phyloP scores from a whole-genome alignment of 2,329 filamentous ascomycete species.

The Orbilia javanica region DNA sequence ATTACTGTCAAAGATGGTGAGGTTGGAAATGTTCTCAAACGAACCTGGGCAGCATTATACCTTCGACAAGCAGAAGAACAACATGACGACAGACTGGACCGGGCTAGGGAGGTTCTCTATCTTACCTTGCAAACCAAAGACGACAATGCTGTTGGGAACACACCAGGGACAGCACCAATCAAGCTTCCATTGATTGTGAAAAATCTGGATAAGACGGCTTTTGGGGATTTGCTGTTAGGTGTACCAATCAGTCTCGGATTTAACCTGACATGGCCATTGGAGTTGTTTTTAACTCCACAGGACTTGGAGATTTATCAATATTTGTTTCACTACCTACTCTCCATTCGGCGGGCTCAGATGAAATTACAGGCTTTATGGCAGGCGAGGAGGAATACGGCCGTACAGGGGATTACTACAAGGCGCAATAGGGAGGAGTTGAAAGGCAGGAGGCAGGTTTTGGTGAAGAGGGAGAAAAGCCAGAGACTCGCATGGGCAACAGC shows the following conservation, averaged over 20 bases:
- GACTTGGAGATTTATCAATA: conserved; percentile 84
- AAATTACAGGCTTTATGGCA: conserved; percentile 87
- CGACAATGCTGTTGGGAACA: conserved; percentile 26
- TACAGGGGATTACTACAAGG: conserved; percentile 73
- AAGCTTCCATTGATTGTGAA: conserved; percentile 64
- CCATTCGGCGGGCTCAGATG: conserved; percentile 86
- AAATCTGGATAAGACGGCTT: conserved; percentile 68
- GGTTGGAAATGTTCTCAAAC: conserved; percentile 79
- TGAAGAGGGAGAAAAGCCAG: conserved; percentile 75
- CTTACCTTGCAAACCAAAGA: conserved; percentile 72
- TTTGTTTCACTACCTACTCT: conserved; percentile 89
- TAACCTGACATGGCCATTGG: conserved; percentile 81
- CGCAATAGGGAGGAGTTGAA: conserved; percentile 73
- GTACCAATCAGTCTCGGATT: conserved; percentile 78
- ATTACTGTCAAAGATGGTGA: conserved; percentile 84
- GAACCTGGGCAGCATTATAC: conserved; percentile 84
- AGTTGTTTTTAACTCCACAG: conserved; percentile 82
- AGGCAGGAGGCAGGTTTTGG: conserved; percentile 75
- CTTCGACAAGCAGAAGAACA: conserved; percentile 81
- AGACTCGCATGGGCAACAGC: conserved; percentile 90
- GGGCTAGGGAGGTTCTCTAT: conserved; percentile 81
- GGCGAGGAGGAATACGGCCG: conserved; percentile 79
- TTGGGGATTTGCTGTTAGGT: conserved; percentile 85
- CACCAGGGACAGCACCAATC: conserved; percentile 60
- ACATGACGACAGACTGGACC: conserved; percentile 80